Base-by-base conservation (phyloP, 108 stramenopile species). In the Cylindrotheca fusiformis region DNA sequence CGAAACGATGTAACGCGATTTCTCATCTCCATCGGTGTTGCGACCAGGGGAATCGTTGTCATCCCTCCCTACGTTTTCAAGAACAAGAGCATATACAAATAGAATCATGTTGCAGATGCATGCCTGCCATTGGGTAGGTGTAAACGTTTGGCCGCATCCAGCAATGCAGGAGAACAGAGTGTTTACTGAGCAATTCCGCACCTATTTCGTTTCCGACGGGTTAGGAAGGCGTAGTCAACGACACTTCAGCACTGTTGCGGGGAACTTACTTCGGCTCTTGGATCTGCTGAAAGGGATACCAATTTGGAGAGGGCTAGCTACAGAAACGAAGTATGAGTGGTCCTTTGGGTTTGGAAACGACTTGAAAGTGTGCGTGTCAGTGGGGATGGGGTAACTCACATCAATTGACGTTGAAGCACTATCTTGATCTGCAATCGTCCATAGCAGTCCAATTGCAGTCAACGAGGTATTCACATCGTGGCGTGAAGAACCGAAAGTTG, bases 381-480 rank as follows among this genome's bases (percentile, higher is more conserved):
- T n/a, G n/a, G n/a, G n/a, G n/a, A n/a, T n/a, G n/a, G n/a, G n/a
- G n/a, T 18, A 23, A 70, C 63, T 71, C 51, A 68, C 67, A 63
- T 91, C 86, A 52, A 95, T 60, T 8, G 88, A 82, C 21, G 54
- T 59, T 23, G 88, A 60, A 33, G 82, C 79, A 30, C 71, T 36
- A 54, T 92, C 86, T 75, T 83, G 87, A 60, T 90, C 88, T 21
- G 88, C 88, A 32, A 95, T 82, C n/a, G 85, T 77, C 88, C 90
- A 91, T 3, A 91, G 66, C 53, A 91, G 79, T 46, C 91, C 93
- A 55, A 87, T 92, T n/a, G 94, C 88, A 8, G 95, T 95, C 32
- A 96, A 81, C 25, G 89, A 85, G 4, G 93, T 93, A 65, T 96
- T 96, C 33, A 96, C 83, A 75, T 95, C 93, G 50, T 94, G 90